A percentile compares a stretch with the other conserved stretches of the same genome.
These are phyloP conservation scores for Penicillium hesseltinei DNA, from an alignment of 2,329 filamentous ascomycete genomes.

Conservation along the genomic window DNA sequence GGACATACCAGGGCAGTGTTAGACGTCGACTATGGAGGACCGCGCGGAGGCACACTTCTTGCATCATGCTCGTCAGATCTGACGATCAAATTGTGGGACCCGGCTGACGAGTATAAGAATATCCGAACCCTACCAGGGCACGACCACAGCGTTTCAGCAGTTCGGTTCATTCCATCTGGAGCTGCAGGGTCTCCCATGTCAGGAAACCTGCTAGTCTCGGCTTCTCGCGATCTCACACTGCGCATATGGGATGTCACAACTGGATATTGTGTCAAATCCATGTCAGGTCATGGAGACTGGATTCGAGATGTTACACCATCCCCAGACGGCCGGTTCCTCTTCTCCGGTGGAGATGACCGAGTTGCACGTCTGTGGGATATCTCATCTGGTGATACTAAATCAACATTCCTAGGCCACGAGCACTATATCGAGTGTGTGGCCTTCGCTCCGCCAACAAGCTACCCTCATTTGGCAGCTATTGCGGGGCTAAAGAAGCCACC, in stretches of 20 bases:
- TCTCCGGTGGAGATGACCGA: constrained; percentile 81
- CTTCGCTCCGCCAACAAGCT: constrained; percentile 76
- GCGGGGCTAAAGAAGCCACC: constrained; percentile 83
- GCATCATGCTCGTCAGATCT: constrained; percentile 84
- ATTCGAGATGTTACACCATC: constrained; percentile 85
- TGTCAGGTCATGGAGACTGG: constrained; percentile 83
- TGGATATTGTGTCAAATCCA: constrained; percentile 87
- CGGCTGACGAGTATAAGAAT: constrained; percentile 89
- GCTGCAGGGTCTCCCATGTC: constrained; percentile 74
- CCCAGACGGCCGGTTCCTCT: constrained; percentile 74
- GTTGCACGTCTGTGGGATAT: constrained; percentile 84
- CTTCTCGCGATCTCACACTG: constrained; percentile 79
- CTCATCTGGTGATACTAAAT: constrained; percentile 69
- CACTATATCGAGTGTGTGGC: constrained; percentile 83
- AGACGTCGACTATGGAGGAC: constrained; percentile 87
- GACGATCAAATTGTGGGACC: constrained; percentile 94
- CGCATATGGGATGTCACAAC: constrained; percentile 92
- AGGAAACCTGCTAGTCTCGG: constrained; percentile 80
- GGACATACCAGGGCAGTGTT: constrained; percentile 86
- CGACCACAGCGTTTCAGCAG: constrained; percentile 85
- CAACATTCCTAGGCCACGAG: constrained; percentile 81
- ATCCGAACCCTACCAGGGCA: constrained; percentile 87
- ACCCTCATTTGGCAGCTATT: constrained; percentile 71
- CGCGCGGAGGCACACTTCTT: constrained; percentile 72
- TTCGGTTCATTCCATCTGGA: constrained; percentile 83